phyloP scores from a whole-genome alignment of 495 filamentous ascomycete genomes.

The Pseudevernia furfuracea region DNA sequence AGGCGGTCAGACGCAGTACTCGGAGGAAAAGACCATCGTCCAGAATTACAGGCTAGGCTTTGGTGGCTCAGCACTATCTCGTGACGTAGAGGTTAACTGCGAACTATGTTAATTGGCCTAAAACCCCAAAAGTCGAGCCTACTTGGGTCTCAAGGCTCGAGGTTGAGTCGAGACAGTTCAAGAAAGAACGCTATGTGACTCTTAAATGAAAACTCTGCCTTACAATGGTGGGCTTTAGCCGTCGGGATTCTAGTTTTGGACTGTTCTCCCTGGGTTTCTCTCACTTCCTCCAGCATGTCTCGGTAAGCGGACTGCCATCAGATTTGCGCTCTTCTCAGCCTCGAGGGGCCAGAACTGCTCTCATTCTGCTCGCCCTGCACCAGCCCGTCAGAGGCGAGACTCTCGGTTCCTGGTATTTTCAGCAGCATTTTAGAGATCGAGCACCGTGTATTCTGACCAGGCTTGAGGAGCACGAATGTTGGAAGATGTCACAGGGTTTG shows the following conservation, averaged over 20 bases:
- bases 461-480: not conserved
- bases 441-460: not conserved
- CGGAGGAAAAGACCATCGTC: constrained; percentile 13
- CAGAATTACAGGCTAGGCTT: not conserved
- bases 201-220: not conserved
- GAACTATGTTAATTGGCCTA: not conserved
- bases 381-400: not conserved
- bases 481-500: not conserved
- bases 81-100: not conserved
- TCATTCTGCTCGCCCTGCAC: not conserved
- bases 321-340: not conserved
- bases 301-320: not conserved
- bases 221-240: not conserved
- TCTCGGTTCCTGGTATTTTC: not conserved
- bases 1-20: constrained; percentile 9
- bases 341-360: not conserved
- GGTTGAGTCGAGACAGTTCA: not conserved
- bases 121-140: not conserved
- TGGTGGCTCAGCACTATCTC: not conserved
- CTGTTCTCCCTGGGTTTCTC: not conserved
- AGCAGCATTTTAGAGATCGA: not conserved
- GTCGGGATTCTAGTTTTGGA: not conserved
- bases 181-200: not conserved
- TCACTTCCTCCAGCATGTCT: not conserved
- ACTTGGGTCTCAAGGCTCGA: not conserved